Base-by-base conservation (phyloP, 202 grass and related monocot species). In the Carex sylvatica region DNA sequence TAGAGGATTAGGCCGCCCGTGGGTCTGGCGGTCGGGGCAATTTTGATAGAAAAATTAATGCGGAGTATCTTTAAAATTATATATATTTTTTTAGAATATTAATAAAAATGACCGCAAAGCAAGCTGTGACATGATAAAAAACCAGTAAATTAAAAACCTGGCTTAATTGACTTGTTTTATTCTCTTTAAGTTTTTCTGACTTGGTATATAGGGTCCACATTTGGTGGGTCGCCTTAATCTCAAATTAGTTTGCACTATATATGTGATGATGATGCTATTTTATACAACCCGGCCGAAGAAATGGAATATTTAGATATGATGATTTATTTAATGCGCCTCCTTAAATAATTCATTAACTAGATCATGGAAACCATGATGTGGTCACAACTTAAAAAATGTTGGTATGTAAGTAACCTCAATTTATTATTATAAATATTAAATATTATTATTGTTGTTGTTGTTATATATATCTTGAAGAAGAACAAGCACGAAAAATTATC, bases 221-320 rank as follows among this genome's bases (percentile, higher is more conserved):
- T 54, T 31, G 47, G 47, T 74, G 47, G 70, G 46, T 74, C 1
- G 49, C 47, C 71, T 74, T 54, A 18, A 55, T 54, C 47, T 74
- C 71, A 54, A 54, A 74, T 74, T 74, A 22, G 46, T 31, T 52
- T 74, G 23, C 71, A 74, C 47, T 53, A 53, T 16, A 40, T 40
- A 40, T 40, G 47, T 74, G 20, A 74, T 51, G 20, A 74, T 51
- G 56, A 61, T 24, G n/a, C 38, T 71, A 71, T 47, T 22, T 20
- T 63, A 28, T 63, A 63, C 24, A 67, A 67, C 26, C 73, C 7
- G 9, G 73, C 26, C 3, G 26, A 58, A 58, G 22, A 47, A 72
- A 30, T 58, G 16, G 49, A 56, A 77, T 58, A 76, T 56, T 77
- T 56, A 58, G 15, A 77, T 77, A 77, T 58, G 72, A 58, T 77